These are phyloP conservation scores for Diaporthe sp. DNA, from an alignment of 2,329 filamentous ascomycete genomes.

Conservation along the genomic window DNA sequence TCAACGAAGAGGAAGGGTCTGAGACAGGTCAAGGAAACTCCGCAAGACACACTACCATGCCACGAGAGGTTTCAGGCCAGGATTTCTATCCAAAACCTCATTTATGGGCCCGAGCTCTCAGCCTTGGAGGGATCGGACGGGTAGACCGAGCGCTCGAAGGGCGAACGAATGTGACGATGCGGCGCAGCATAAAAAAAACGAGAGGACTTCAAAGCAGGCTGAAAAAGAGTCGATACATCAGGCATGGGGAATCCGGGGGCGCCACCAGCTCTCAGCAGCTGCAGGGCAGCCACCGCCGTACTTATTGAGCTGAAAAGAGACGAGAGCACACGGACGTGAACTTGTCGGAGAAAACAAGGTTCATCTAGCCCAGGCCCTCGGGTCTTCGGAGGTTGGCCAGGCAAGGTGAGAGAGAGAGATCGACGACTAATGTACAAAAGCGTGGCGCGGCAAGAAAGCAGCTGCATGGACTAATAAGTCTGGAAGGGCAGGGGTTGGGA, in stretches of 20 bases:
- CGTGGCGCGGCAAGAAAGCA: conserved; percentile 27
- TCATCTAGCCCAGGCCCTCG: conserved; percentile 23
- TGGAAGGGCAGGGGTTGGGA: conserved; percentile 15
- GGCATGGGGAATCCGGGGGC: conserved; percentile 8
- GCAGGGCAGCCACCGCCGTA: conserved; percentile 18
- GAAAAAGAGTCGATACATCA: neutral
- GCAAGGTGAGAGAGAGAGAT: conserved; percentile 1
- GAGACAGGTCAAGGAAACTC: conserved; percentile 4
- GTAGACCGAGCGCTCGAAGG: conserved; percentile 1
- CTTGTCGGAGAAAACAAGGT: conserved; percentile 27
- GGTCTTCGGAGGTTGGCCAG: conserved; percentile 27
- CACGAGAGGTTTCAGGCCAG: conserved; percentile 17
- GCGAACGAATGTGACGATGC: conserved; percentile 20
- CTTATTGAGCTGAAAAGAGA: conserved; percentile 12
- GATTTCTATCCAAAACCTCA: conserved; percentile 18
- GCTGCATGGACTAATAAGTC: conserved; percentile 24
- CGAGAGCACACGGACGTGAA: neutral
- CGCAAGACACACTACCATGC: conserved; percentile 1
- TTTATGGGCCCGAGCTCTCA: conserved; percentile 21
- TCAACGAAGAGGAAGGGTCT: neutral
- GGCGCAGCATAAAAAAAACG: neutral
- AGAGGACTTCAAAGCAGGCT: neutral
- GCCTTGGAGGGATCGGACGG: conserved; percentile 6
- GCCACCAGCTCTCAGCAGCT: conserved; percentile 27
- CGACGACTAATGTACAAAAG: conserved; percentile 31